Base-by-base conservation (phyloP, 768 basidiomycete genomes). In the Hypholoma fasciculare region DNA sequence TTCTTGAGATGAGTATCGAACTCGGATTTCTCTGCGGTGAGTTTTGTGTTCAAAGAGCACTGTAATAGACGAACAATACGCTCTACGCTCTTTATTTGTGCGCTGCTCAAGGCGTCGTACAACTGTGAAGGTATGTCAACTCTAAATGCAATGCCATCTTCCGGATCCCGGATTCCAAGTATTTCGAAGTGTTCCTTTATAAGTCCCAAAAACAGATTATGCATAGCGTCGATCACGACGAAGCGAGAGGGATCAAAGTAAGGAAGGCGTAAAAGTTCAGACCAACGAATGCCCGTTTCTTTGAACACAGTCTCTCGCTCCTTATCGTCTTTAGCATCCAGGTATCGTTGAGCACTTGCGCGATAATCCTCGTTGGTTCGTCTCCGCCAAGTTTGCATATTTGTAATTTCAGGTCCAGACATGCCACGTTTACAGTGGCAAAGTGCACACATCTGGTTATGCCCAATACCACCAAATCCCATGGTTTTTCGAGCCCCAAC, bases 121-220 rank as follows among this genome's bases (percentile, higher is more conserved):
- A 4, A 20, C n/a, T 27, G 3, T 23, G 3, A 16, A 0, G 79
- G 76, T 3, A 77, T 76, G 26, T 79, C 74, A 54, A 81, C 60
- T 0, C 72, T 76, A 2, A 59, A 67, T 4, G 52, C 0, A 68
- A 69, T 8, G 7, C 2, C 20, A 23, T 14, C 6, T 48, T 63
- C 1, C 49, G 58, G 46, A 70, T 66, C 11, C 72, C 70, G 17
- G 1, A 55, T 17, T 1, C 49, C 44, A 12, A 74, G 47, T 4
- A 63, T 39, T 39, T 39, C 12, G 5, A 39, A 39, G 5, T 39
- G 38, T 5, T 39, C 38, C 38, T 39, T 39, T 11, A 39, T 39
- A 5, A 39, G 38, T 2, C 38, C 38, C 11, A 39, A n/a, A 5
- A 39, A 39, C 11, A 39, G 5, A 39, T 39, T 39, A n/a, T 39